A percentile compares a stretch with the other conserved stretches of the same genome.
Conservation (phyloP, 2,329 filamentous ascomycete species). For the Aspergillus viridinutans region DNA sequence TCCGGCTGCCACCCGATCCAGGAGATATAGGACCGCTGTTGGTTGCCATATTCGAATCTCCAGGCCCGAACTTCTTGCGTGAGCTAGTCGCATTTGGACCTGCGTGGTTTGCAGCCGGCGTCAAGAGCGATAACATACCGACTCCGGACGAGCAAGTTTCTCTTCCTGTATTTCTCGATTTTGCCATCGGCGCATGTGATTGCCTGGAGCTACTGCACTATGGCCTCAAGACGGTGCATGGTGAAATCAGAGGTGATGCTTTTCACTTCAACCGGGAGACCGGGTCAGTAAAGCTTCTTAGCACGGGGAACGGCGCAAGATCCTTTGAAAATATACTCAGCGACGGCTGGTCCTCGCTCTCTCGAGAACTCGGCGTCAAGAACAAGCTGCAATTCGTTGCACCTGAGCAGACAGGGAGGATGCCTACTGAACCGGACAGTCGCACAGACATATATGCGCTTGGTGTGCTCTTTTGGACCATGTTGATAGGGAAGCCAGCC, state of each 20-base stretch:
- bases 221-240: constrained; percentile 78
- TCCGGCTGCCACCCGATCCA: constrained; percentile 64
- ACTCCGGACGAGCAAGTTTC: constrained; percentile 59
- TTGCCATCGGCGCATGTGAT: constrained; percentile 81
- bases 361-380: constrained; percentile 78
- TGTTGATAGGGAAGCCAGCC: constrained; percentile 73
- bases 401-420: constrained; percentile 88
- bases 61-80: constrained; percentile 68
- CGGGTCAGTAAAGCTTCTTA: constrained; percentile 70
- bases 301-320: constrained; percentile 79
- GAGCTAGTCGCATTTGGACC: constrained; percentile 74
- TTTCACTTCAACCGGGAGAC: constrained; percentile 78
- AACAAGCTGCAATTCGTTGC: constrained; percentile 89
- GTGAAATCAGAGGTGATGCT: constrained; percentile 83
- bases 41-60: constrained; percentile 75
- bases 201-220: constrained; percentile 91
- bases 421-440: constrained; percentile 86
- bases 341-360: constrained; percentile 79
- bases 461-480: constrained; percentile 82
- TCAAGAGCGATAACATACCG: constrained; percentile 45
- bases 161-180: constrained; percentile 76
- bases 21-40: constrained; percentile 68
- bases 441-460: constrained; percentile 92
- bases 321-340: constrained; percentile 90
- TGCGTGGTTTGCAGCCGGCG: constrained; percentile 60